Evolutionary conservation across 441 rosid genomes (phyloP).

Genomic region (Pelargonium fulgidum): DNA sequence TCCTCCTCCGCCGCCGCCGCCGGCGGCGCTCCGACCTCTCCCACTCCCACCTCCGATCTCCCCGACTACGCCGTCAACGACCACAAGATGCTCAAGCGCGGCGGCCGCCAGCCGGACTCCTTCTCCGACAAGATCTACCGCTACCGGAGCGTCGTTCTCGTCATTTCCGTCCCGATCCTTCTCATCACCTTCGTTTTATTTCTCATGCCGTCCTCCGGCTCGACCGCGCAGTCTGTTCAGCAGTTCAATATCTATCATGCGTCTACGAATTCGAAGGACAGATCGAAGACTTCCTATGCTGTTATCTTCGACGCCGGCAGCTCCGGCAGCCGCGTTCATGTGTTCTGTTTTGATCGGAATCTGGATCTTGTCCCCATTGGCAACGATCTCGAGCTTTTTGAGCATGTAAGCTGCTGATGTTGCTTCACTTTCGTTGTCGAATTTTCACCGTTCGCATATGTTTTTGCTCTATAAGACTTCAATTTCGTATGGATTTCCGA

Average conservation of each 20-base stretch:
- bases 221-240: constrained; percentile 31
- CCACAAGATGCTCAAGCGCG: constrained; percentile 54
- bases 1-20: constrained; percentile 23
- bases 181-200: constrained; percentile 53
- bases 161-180: constrained; percentile 57
- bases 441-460: no score
- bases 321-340: constrained; percentile 95
- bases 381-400: constrained; percentile 78
- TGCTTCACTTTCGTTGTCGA: not conserved
- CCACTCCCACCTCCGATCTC: constrained; percentile 21
- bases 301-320: constrained; percentile 95
- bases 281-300: constrained; percentile 44
- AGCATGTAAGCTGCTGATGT: constrained; percentile 39
- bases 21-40: constrained; percentile 9
- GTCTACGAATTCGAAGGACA: constrained; percentile 28
- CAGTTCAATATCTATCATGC: constrained; percentile 32
- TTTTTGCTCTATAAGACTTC: not conserved
- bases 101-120: constrained; percentile 45
- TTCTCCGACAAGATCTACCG: constrained; percentile 69
- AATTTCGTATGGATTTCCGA: no score
- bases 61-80: constrained; percentile 8
- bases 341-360: constrained; percentile 75
- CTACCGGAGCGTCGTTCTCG: constrained; percentile 51
- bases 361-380: constrained; percentile 85
- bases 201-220: constrained; percentile 40